These are phyloP conservation scores for Zasmidium angulare DNA, from an alignment of 2,329 filamentous ascomycete genomes.

Conservation along the genomic window DNA sequence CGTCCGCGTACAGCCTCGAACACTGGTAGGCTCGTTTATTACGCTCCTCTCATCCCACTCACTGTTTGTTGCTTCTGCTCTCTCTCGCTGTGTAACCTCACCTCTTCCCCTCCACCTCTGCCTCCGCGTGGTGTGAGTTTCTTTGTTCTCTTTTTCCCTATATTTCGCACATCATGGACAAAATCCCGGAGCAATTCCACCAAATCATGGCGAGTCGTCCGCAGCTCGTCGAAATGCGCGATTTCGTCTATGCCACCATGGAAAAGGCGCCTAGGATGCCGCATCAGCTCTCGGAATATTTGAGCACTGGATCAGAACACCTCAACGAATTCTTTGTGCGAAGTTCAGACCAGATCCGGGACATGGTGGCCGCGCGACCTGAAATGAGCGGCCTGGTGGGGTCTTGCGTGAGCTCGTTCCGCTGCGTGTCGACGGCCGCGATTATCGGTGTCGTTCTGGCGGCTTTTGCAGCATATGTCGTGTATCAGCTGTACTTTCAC, in stretches of 20 bases:
- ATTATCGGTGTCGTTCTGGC: slow-evolving; percentile 11
- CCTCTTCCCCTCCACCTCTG: neutral
- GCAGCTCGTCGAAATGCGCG: slow-evolving; percentile 6
- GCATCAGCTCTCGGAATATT: neutral
- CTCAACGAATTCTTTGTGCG: neutral
- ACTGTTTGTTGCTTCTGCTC: neutral
- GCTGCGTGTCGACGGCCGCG: slow-evolving; percentile 10
- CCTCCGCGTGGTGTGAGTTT: neutral
- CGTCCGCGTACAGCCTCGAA: neutral
- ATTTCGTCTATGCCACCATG: slow-evolving; percentile 2
- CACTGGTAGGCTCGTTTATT: neutral
- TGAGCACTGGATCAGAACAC: neutral
- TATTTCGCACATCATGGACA: neutral
- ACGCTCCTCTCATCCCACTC: neutral
- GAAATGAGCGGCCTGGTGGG: slow-evolving; percentile 2
- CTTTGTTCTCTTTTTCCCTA: neutral
- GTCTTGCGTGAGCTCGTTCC: slow-evolving; percentile 12
- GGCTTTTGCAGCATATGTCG: slow-evolving; percentile 14
- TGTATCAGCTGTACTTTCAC: slow-evolving; percentile 27
- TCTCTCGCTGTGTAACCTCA: neutral
- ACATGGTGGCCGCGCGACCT: slow-evolving; percentile 1
- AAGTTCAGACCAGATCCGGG: neutral
- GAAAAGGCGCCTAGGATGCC: neutral
- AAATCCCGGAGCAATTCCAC: neutral
- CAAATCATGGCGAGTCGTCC: slow-evolving; percentile 2